phyloP scores from a whole-genome alignment of 805 yeast species.

The Candida sanyiensis region DNA sequence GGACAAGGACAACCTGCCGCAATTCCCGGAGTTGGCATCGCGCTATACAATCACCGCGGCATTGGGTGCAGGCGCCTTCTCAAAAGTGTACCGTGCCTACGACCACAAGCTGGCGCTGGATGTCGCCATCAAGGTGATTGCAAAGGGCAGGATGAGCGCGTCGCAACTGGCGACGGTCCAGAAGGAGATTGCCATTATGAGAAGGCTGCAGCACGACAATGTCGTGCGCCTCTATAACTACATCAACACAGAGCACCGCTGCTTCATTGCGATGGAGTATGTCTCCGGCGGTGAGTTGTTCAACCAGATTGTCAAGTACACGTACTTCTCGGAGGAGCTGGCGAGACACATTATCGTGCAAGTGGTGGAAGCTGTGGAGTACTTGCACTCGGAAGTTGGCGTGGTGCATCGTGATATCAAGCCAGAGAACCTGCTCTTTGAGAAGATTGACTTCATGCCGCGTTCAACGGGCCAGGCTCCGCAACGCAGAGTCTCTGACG shows the following conservation, averaged over 20 bases:
- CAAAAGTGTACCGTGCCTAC: constrained; percentile 63
- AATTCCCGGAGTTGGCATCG: constrained; percentile 19
- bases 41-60: constrained; percentile 38
- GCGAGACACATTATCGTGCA: constrained; percentile 60
- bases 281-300: constrained; percentile 77
- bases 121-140: constrained; percentile 54
- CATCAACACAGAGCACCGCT: constrained; percentile 54
- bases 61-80: constrained; percentile 82
- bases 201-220: constrained; percentile 58
- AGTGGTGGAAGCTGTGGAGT: constrained; percentile 57
- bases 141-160: constrained; percentile 60
- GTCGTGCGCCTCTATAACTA: constrained; percentile 61
- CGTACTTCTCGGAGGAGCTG: constrained; percentile 60
- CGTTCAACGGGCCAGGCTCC: constrained; percentile 35
- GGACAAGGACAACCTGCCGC: constrained; percentile 6
- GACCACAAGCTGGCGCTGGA: constrained; percentile 18
- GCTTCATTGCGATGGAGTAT: constrained; percentile 66
- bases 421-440: constrained; percentile 70
- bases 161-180: constrained; percentile 62
- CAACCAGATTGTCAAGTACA: constrained; percentile 59
- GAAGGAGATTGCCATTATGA: constrained; percentile 76
- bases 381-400: constrained; percentile 67
- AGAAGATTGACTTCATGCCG: constrained; percentile 51
- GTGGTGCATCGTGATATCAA: constrained; percentile 81
- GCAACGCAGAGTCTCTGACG: constrained; percentile 47